Evolutionary conservation across 352 stramenopile species (phyloP).

Genomic region (Globisporangium spiculum): DNA sequence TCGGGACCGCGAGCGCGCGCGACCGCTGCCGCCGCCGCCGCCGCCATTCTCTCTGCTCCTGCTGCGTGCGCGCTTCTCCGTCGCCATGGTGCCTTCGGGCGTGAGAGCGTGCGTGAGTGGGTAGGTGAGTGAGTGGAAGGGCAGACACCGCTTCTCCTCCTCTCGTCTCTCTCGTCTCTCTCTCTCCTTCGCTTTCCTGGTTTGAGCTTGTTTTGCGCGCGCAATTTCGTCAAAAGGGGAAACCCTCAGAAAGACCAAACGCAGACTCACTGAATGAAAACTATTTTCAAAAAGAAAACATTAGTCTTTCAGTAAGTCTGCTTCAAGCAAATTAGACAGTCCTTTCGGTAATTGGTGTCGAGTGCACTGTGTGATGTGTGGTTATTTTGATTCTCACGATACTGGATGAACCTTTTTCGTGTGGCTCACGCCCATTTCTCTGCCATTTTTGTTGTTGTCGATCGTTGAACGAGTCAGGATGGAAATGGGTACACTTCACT

Average conservation of each 20-base stretch:
- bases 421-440: background rate
- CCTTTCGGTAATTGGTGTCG: too few species aligned
- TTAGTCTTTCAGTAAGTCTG: too few species aligned
- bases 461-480: background rate
- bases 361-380: too few species aligned
- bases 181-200: background rate
- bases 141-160: conserved; percentile 1
- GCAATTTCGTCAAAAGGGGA: background rate
- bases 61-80: conserved; percentile 8
- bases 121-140: background rate
- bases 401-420: background rate
- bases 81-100: background rate
- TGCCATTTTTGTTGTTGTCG: background rate
- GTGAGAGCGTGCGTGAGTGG: background rate
- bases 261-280: too few species aligned
- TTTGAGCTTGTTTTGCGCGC: background rate
- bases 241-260: background rate
- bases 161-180: background rate
- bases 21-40: background rate
- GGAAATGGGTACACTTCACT: background rate
- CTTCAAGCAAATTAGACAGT: too few species aligned
- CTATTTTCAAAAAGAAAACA: too few species aligned
- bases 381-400: background rate
- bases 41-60: conserved; percentile 2
- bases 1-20: background rate